Evolutionary conservation across 306 rosid species (phyloP).

Genomic region (Sicyos baderoa): DNA sequence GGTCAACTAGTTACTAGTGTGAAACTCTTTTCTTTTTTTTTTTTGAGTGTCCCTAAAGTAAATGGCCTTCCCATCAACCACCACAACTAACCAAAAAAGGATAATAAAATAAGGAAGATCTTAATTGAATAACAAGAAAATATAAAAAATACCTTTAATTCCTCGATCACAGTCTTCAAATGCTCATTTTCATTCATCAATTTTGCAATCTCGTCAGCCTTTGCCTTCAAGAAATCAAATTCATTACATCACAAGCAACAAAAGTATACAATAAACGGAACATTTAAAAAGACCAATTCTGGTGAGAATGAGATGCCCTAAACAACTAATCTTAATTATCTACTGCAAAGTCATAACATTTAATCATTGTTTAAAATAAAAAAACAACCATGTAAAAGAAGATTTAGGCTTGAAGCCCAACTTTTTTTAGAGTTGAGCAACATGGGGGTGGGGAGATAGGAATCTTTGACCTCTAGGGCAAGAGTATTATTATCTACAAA

Average conservation of each 20-base stretch:
- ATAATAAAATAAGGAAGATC: not conserved
- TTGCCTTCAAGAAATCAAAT: slow-evolving; percentile 47
- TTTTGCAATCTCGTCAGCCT: slow-evolving; percentile 93
- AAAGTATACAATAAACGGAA: slow-evolving; percentile 10
- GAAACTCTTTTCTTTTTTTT: too few relatives aligned
- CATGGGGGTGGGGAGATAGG: not conserved
- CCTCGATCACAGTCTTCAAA: slow-evolving; percentile 57
- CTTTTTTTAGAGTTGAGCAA: not conserved
- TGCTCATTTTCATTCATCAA: slow-evolving; percentile 96
- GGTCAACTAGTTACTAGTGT: too few relatives aligned
- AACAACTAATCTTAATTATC: not conserved
- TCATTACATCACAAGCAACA: not conserved
- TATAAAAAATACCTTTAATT: slow-evolving; percentile 53
- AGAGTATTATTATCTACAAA: too few relatives aligned
- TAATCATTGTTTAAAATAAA: not conserved
- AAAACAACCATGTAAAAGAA: not conserved
- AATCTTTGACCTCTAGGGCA: not conserved
- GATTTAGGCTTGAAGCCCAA: too few relatives aligned
- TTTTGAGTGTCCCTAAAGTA: not conserved
- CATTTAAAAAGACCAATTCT: not conserved
- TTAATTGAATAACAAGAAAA: not conserved
- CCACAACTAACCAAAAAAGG: not conserved
- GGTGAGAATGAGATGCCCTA: not conserved
- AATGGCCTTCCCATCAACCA: not conserved
- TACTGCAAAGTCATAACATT: not conserved